Percentiles rank a stretch among this genome's conserved stretches.
Conservation (phyloP, 805 yeast genomes). For the Tanozyma kutaoensis region DNA sequence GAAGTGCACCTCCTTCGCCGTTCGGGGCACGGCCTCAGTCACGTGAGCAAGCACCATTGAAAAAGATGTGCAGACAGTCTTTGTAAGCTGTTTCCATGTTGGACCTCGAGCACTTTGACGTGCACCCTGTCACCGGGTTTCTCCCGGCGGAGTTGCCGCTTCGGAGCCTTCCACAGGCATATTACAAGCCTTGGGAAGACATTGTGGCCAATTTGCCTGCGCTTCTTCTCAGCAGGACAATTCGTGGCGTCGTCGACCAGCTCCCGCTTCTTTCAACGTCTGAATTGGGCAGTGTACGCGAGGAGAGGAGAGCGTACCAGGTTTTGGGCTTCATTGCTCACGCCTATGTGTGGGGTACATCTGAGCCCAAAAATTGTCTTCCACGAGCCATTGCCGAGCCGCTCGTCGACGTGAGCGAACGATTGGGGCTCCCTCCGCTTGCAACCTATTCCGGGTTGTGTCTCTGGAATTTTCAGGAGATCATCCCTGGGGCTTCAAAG, state of each 20-base stretch:
- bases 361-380: constrained; percentile 42
- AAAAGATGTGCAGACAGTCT: too few species aligned
- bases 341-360: constrained; percentile 82
- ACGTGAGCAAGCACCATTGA: too few species aligned
- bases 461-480: constrained; percentile 74
- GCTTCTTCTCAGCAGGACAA: constrained; percentile 47
- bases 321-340: constrained; percentile 71
- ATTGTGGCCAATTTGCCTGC: constrained; percentile 59
- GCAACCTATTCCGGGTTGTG: constrained; percentile 82
- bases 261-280: constrained; percentile 44
- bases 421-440: constrained; percentile 68
- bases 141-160: constrained; percentile 62
- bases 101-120: constrained; percentile 60
- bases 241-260: constrained; percentile 51
- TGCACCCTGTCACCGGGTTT: constrained; percentile 64
- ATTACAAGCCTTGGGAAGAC: constrained; percentile 69
- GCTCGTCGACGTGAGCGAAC: constrained; percentile 40
- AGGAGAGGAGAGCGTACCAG: constrained; percentile 71
- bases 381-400: constrained; percentile 67
- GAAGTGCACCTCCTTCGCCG: too few species aligned
- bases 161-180: constrained; percentile 40
- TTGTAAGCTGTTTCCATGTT: too few species aligned
- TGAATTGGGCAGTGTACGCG: constrained; percentile 28
- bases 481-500: constrained; percentile 25
- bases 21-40: too few species aligned